A percentile compares a stretch with the other conserved stretches of the same genome.
These are phyloP conservation scores for Ploettnerulaceae sp. DNA, from an alignment of 2,329 filamentous ascomycete genomes.

Conservation along the genomic window DNA sequence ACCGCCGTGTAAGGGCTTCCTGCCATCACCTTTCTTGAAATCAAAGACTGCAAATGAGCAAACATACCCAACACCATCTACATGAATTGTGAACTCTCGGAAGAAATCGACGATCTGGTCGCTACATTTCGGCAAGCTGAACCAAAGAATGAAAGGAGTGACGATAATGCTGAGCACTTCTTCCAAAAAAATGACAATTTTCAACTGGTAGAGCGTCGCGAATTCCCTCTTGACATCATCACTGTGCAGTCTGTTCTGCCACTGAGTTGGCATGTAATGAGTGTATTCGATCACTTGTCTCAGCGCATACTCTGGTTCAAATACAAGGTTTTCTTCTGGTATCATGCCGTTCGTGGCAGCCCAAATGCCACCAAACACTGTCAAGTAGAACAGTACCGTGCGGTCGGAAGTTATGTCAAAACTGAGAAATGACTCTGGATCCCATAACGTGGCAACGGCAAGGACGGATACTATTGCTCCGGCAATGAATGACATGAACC, in stretches of 20 bases:
- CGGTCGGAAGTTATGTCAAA: slow-evolving; percentile 89
- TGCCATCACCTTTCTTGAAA: slow-evolving; percentile 76
- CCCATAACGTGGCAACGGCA: slow-evolving; percentile 76
- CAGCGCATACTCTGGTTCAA: slow-evolving; percentile 87
- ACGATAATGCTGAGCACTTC: slow-evolving; percentile 90
- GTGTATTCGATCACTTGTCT: slow-evolving; percentile 88
- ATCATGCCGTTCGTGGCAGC: slow-evolving; percentile 77
- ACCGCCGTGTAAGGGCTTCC: slow-evolving; percentile 39
- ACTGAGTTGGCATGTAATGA: slow-evolving; percentile 84
- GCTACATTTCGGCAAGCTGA: slow-evolving; percentile 79
- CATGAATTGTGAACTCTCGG: slow-evolving; percentile 93
- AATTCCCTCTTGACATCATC: slow-evolving; percentile 92
- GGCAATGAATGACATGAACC: slow-evolving; percentile 81
- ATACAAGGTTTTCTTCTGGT: slow-evolving; percentile 82
- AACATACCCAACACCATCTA: slow-evolving; percentile 91
- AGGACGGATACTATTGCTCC: slow-evolving; percentile 84
- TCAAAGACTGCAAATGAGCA: slow-evolving; percentile 98
- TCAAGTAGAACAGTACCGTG: slow-evolving; percentile 86
- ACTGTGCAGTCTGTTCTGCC: slow-evolving; percentile 85
- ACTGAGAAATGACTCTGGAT: slow-evolving; percentile 82
- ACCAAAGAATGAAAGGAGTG: slow-evolving; percentile 83
- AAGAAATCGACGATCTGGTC: slow-evolving; percentile 97
- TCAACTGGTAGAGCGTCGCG: slow-evolving; percentile 83
- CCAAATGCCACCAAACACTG: slow-evolving; percentile 77
- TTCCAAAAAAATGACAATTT: slow-evolving; percentile 85